Evolutionary conservation across 1,284 basidiomycete genomes (phyloP), one percentile per base, ranked within the genome.

Genomic region (Irpex sp.): DNA sequence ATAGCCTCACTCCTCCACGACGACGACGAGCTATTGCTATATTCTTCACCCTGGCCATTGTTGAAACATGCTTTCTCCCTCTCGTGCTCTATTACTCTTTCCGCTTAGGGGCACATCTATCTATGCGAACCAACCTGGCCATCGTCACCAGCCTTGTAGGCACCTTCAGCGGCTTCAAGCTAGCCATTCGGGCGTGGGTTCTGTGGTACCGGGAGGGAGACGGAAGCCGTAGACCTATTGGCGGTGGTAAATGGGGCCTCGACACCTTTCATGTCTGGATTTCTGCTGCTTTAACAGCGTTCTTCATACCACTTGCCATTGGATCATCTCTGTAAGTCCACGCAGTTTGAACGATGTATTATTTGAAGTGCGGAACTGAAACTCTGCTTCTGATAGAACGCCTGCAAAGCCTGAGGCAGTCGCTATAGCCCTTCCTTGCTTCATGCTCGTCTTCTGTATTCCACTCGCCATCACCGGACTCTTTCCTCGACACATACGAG

Each of bases 41-140:
- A 60, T 75, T 71, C 67, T 69, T 71, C 61, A 61, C 60, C 36
- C 68, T 75, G 57, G 65, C 74, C 54, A 72, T 74, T 67, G 17
- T 68, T 59, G 73, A 75, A 64, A 66, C 74, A 9, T 67, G 73
- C 50, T 55, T 74, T 61, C 69, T 75, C 36, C 73, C 72, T 4
- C 70, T 75, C 65, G 72, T 75, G 31, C 69, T 75, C 53, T 75
- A 73, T 68, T 75, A 71, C 63, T 66, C 72, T 1, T 70, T 75
- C 9, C 65, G 66, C 46, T 73, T 71, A 72, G 73, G 74, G 31
- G 72, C 74, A 0, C 74, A 74, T 56, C 68, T 75, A 51, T 67
- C 59, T 58, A 68, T 67, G 33, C 72, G 72, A 15, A 73, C 67
- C 37, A 75, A 74, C 63, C 70, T 75, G 57, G 74, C 74, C 46